Evolutionary conservation across 345 rosid species (phyloP), one percentile per base, ranked within the genome.

Genomic region (Gossypium raimondii): DNA sequence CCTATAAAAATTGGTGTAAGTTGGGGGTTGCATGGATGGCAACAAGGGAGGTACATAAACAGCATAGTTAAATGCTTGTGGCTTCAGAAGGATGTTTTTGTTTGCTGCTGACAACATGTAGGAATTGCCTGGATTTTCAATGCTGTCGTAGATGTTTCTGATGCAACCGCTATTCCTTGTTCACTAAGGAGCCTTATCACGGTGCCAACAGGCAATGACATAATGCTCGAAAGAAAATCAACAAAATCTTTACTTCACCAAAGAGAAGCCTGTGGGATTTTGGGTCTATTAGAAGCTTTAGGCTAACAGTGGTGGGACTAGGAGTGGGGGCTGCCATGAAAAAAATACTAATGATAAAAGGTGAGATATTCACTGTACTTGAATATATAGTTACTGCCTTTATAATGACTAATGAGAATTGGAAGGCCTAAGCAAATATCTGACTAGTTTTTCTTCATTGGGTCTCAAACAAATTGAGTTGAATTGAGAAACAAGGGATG

Each of bases 211-310:
- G 81, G 78, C 65, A 75, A 38, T 38, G 76, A 63, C 3, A 75
- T 70, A 2, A 82, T 34, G 60, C 24, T 25, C 34, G 78, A 78
- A 2, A 82, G 82, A 57, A 77, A 82, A 73, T 82, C 86, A 3
- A 82, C 79, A 18, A 82, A 76, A 4, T 78, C 82, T 58, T 81
- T 79, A 1, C 78, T 67, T 86, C 86, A 0, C 80, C 80, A 68
- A 73, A 82, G 0, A 75, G 34, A 7, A 82, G 76, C 67, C 10
- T 82, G 22, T 22, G 58, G 56, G 13, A 9, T 56, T 57, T 69
- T 41, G 67, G 50, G n/a, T 82, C 73, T 14, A 77, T 12, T 3
- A 74, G 44, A 13, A 74, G 76, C 73, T 55, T 75, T 63, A 75
- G n/a, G 44, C 44, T 75, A 29, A 75, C 34, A 3, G 18, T 75